These are phyloP conservation scores for Coccomyxa sp. DNA, from an alignment of 139 green algal genomes.

Conservation along the genomic window DNA sequence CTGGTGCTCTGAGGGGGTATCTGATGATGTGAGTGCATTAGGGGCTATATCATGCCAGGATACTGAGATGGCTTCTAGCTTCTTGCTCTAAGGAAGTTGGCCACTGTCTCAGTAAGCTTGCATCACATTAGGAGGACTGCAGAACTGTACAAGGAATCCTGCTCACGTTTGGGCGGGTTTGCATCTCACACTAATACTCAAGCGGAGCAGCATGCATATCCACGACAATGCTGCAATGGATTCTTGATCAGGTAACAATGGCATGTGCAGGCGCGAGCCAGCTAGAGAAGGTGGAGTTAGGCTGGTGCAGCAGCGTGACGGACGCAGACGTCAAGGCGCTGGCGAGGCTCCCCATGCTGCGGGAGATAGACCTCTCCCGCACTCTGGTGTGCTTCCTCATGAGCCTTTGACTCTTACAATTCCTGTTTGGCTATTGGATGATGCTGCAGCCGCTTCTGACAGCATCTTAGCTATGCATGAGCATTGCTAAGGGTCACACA, in stretches of 20 bases:
- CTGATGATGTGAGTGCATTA: no score
- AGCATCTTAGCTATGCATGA: no score
- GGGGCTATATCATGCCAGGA: no score
- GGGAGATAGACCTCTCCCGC: conserved; percentile 24
- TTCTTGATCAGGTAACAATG: not conserved
- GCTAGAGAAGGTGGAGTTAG: conserved; percentile 29
- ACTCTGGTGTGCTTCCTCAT: conserved; percentile 14
- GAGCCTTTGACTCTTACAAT: not conserved
- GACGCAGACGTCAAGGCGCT: conserved; percentile 27
- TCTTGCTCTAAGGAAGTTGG: not conserved
- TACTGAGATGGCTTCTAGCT: no score
- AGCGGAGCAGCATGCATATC: not conserved
- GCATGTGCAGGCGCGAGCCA: conserved; percentile 5
- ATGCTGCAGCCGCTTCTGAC: not conserved
- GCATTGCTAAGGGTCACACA: no score
- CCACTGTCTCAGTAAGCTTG: not conserved
- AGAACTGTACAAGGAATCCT: not conserved
- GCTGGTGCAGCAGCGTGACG: conserved; percentile 33
- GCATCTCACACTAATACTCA: not conserved
- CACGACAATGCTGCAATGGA: not conserved
- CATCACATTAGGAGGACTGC: not conserved
- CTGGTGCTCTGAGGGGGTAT: no score
- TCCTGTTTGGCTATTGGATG: not conserved
- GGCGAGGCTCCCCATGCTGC: conserved; percentile 16
- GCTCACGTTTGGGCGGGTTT: not conserved